Evolutionary conservation across 2,329 filamentous ascomycete genomes (phyloP), one percentile per base, ranked within the genome.

Genomic region (Lasiodiplodia sp.): DNA sequence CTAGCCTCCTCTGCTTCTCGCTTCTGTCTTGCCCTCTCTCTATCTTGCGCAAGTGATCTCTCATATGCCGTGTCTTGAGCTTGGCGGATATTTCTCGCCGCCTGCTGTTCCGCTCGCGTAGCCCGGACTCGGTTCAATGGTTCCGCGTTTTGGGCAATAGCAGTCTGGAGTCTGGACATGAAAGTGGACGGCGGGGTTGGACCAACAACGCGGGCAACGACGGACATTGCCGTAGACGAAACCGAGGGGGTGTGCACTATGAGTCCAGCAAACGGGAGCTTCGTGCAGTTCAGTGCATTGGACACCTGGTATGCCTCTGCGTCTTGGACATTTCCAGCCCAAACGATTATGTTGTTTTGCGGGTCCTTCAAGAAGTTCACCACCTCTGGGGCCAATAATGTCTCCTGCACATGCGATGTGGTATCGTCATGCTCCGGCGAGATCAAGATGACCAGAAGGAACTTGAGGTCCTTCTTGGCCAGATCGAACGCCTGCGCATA

Each of bases 341-440:
- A 99, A 2, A 99, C 81, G 44, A 98, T 84, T 37, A 97, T 87
- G 76, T 95, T 92, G 79, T 94, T 94, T 40, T 85, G 80, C 0
- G 92, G 88, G 69, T 95, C 87, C 71, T 89, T 90, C 73, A 98
- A 79, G 75, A 93, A 97, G 6, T 85, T 82, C 12, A 90, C 85
- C 3, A 97, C 89, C 53, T 94, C 90, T 1, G 88, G 87, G 1
- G 91, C 86, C 8, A 97, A 86, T 0, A 99, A 86, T 0, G 94
- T 97, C 31, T 97, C 91, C 51, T 88, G 88, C 70, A 94, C 88
- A 81, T 97, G 99, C 0, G 87, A 85, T 25, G 89, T 86, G 0
- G 92, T 98, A 74, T 98, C 94, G 76, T 99, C 96, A 79, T 99
- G 95, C 79, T 98, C 96, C 0, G 94, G 93, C 0, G 94, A 96